Base-by-base conservation (phyloP, 2,329 filamentous ascomycete species). In the Paecilomyces formosus region DNA sequence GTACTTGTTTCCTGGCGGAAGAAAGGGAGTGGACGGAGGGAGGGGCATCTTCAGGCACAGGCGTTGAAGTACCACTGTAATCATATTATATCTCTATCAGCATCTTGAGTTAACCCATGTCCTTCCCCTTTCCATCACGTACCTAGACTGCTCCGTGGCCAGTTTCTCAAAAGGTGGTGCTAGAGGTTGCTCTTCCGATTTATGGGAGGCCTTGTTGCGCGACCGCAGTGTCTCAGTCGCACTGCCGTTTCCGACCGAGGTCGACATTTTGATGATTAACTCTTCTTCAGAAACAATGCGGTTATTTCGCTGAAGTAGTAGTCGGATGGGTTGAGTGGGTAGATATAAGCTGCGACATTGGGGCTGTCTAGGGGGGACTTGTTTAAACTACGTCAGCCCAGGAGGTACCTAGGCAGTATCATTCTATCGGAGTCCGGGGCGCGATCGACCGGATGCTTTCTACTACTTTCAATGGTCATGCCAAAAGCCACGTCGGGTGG, bases 21-120 rank as follows among this genome's bases (percentile, higher is more conserved):
- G 91, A 95, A 61, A 96, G 88, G 39, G 88, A 92, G 66, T 93
- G 89, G 58, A 88, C 86, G 0, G 93, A 97, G 1, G 92, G 93
- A n/a, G 90, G 94, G 11, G 94, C 94, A 82, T 97, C 92, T 66
- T 87, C 83, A 57, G 93, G 86, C 54, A 96, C 76, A 51, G 92
- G 92, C 3, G 92, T 96, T 13, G 90, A 92, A 59, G 85, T 84
- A 60, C 91, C 90, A 75, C 91, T 95, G 35, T 24, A 11, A 4
- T 2, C 6, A 2, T 26, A 26, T 26, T n/a, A 51, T n/a, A 51
- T 11, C 18, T 30, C 55, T 11, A 52, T 50, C 22, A 53, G 55
- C 15, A 54, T 15, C 53, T 54, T 1, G 7, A 28, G n/a, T 11
- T 3, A 26, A 21, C 9, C 18, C 15, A 9, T 45, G 5, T 15